phyloP scores from a whole-genome alignment of 148 eudicot genomes.

The Diospyros kaki region DNA sequence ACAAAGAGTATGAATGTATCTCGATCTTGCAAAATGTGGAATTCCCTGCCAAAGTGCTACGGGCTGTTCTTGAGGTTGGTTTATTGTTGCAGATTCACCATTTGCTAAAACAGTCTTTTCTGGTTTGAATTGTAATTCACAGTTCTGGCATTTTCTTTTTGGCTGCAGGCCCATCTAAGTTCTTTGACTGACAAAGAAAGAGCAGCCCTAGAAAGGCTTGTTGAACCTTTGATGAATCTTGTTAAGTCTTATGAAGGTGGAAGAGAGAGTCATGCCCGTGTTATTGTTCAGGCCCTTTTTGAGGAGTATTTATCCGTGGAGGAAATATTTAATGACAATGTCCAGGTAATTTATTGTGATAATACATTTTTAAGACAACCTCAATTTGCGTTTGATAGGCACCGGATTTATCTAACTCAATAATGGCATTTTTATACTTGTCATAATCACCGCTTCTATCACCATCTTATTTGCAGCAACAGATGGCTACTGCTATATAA shows the following conservation, averaged over 20 bases:
- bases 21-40: slow-evolving; percentile 59
- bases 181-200: slow-evolving; percentile 72
- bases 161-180: slow-evolving; percentile 62
- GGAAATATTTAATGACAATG: slow-evolving; percentile 90
- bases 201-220: slow-evolving; percentile 91
- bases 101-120: not conserved
- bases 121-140: slow-evolving; percentile 1
- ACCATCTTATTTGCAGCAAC: not conserved
- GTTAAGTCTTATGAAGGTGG: slow-evolving; percentile 98
- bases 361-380: not conserved
- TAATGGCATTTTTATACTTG: not conserved
- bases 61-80: slow-evolving; percentile 80
- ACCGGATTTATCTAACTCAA: not conserved
- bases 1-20: slow-evolving; percentile 53
- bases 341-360: slow-evolving; percentile 48
- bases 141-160: slow-evolving; percentile 9
- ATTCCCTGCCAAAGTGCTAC: slow-evolving; percentile 84
- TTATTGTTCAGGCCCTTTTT: slow-evolving; percentile 85
- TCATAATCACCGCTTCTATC: not conserved
- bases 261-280: slow-evolving; percentile 96
- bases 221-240: slow-evolving; percentile 88
- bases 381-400: not conserved
- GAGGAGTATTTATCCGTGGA: slow-evolving; percentile 83
- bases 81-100: slow-evolving; percentile 7
- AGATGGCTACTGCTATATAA: not conserved